These are phyloP conservation scores for Nemania diffusa DNA, from an alignment of 2,329 filamentous ascomycete species.

Conservation along the genomic window DNA sequence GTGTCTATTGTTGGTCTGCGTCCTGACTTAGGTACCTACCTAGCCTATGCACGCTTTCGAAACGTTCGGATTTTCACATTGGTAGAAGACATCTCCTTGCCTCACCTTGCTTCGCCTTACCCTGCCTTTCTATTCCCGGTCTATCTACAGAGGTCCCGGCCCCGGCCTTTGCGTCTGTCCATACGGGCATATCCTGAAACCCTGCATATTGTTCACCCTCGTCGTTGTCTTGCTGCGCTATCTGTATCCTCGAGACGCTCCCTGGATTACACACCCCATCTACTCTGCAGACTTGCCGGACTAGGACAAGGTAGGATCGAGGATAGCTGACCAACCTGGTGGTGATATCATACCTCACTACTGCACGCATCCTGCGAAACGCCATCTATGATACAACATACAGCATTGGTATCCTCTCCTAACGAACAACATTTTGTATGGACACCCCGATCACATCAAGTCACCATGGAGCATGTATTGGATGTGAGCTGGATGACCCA, in stretches of 20 bases:
- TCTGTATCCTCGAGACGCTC: too few species aligned
- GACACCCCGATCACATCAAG: not conserved
- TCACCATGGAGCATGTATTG: conserved; percentile 79
- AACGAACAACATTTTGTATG: not conserved
- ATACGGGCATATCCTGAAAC: conserved; percentile 11
- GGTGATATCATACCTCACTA: not conserved
- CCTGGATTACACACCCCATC: not conserved
- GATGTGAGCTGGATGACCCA: conserved; percentile 92
- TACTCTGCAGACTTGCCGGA: not conserved
- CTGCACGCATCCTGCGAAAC: not conserved
- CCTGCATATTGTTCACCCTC: not conserved
- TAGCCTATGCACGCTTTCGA: not conserved
- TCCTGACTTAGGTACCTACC: conserved; percentile 16
- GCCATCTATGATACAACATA: not conserved
- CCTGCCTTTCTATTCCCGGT: not conserved
- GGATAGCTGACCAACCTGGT: not conserved
- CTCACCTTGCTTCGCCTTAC: not conserved
- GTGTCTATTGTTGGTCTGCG: conserved; percentile 1
- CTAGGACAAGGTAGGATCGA: not conserved
- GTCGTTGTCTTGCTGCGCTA: not conserved
- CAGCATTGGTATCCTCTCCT: not conserved
- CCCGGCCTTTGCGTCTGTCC: conserved; percentile 1
- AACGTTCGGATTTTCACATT: not conserved
- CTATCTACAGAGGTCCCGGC: not conserved
- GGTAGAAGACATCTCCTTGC: not conserved